A percentile compares a stretch with the other conserved stretches of the same genome.
phyloP scores from a whole-genome alignment of 495 filamentous ascomycete species.

The Penicillium chermesinum region DNA sequence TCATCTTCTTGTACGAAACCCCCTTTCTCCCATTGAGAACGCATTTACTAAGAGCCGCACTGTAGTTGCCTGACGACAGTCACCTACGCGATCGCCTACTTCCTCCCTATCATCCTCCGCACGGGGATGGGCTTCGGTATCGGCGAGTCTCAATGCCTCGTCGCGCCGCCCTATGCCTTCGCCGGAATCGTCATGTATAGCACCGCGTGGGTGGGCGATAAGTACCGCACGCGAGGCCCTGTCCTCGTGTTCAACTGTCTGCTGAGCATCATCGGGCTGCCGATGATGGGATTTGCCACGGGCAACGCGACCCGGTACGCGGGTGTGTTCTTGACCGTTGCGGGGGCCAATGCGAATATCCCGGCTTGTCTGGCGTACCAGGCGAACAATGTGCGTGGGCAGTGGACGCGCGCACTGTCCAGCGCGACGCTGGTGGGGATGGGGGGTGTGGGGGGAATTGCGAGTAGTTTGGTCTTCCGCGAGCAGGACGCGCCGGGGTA shows the following conservation, averaged over 20 bases:
- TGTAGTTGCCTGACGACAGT: conserved; percentile 48
- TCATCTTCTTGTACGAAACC: conserved; percentile 47
- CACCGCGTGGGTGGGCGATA: conserved; percentile 51
- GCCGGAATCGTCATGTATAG: conserved; percentile 56
- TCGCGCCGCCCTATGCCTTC: conserved; percentile 57
- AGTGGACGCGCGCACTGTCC: conserved; percentile 60
- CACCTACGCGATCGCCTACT: conserved; percentile 62
- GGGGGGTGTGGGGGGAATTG: conserved; percentile 58
- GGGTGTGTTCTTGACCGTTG: conserved; percentile 59
- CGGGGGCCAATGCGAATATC: conserved; percentile 57
- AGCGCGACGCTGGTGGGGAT: conserved; percentile 51
- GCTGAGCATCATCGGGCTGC: conserved; percentile 46
- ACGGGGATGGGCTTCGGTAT: conserved; percentile 54
- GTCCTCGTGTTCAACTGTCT: conserved; percentile 53
- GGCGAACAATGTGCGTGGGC: conserved; percentile 61
- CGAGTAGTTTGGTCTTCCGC: conserved; percentile 52
- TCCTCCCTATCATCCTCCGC: conserved; percentile 59
- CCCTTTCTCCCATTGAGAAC: neutral
- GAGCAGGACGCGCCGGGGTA: conserved; percentile 54
- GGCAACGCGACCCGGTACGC: conserved; percentile 52
- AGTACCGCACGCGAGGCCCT: conserved; percentile 51
- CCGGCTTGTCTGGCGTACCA: conserved; percentile 57
- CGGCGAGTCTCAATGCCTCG: conserved; percentile 54
- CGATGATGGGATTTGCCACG: conserved; percentile 49
- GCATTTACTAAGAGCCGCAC: neutral